A percentile compares a stretch with the other conserved stretches of the same genome.
Evolutionary conservation across 2,329 filamentous ascomycete species (phyloP).

Genomic region (Ascochyta koolunga): DNA sequence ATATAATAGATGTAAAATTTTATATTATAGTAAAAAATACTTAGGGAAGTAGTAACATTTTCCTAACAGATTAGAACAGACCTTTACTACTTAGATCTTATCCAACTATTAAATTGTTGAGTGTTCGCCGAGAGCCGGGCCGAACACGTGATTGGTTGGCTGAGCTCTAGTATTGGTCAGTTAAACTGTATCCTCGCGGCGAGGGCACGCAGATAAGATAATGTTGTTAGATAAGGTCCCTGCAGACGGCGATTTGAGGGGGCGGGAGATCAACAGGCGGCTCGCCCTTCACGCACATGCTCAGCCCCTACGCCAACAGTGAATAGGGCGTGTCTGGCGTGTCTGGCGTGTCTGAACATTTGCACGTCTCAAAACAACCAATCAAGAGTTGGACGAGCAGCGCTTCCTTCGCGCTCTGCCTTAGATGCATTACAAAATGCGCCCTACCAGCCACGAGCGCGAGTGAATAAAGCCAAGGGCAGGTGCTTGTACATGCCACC

Average conservation of each 20-base stretch:
- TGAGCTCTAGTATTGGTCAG: no score
- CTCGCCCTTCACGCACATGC: not conserved
- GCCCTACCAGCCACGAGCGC: not conserved
- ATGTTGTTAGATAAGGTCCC: no score
- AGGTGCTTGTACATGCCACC: not conserved
- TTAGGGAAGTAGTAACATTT: no score
- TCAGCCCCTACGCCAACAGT: not conserved
- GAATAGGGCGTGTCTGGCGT: slow-evolving; percentile 2
- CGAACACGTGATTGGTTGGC: no score
- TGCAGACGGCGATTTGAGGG: not conserved
- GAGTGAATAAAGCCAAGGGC: not conserved
- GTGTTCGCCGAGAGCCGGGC: no score
- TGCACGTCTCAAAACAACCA: not conserved
- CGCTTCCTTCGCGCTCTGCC: not conserved
- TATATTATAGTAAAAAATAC: no score
- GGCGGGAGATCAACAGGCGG: slow-evolving; percentile 5
- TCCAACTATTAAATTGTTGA: no score
- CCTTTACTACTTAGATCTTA: no score
- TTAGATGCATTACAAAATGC: not conserved
- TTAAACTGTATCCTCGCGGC: no score
- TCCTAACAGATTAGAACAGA: no score
- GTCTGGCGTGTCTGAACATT: slow-evolving; percentile 3
- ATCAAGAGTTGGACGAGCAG: not conserved
- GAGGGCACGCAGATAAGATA: no score
- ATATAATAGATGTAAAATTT: no score